Conservation (phyloP, 768 basidiomycete species). For the Mycena maculata region DNA sequence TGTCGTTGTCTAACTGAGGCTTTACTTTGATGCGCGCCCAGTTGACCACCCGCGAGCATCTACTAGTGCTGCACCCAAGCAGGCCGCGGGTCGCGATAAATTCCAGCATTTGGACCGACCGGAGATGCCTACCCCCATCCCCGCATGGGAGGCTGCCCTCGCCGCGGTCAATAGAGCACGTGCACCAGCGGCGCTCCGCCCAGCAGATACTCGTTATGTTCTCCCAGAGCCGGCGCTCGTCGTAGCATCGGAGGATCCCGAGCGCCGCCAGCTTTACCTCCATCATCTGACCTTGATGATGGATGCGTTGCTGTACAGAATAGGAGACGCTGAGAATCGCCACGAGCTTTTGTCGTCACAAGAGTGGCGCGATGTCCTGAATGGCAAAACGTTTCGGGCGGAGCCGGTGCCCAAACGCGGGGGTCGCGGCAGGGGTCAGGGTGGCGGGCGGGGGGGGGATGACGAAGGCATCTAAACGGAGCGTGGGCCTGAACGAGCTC, state of each 20-base stretch:
- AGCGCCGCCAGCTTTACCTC: neutral
- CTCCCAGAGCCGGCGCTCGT: constrained; percentile 12
- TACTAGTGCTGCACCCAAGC: neutral
- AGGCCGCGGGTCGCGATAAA: neutral
- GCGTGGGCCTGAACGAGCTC: neutral
- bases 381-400: neutral
- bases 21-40: neutral
- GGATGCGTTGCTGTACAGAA: constrained; percentile 4
- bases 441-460: no score
- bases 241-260: neutral
- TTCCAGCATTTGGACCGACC: neutral
- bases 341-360: neutral
- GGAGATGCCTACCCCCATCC: constrained; percentile 7
- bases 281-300: neutral
- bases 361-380: constrained; percentile 6
- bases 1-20: neutral
- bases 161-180: neutral
- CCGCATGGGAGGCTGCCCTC: neutral
- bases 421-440: no score
- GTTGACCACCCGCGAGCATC: neutral
- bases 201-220: neutral
- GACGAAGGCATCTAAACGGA: neutral
- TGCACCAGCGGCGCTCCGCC: neutral
- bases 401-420: no score
- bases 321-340: neutral